Evolutionary conservation across 225 moss, liverwort and hornwort species (phyloP).

Genomic region (Climacium dendroides): DNA sequence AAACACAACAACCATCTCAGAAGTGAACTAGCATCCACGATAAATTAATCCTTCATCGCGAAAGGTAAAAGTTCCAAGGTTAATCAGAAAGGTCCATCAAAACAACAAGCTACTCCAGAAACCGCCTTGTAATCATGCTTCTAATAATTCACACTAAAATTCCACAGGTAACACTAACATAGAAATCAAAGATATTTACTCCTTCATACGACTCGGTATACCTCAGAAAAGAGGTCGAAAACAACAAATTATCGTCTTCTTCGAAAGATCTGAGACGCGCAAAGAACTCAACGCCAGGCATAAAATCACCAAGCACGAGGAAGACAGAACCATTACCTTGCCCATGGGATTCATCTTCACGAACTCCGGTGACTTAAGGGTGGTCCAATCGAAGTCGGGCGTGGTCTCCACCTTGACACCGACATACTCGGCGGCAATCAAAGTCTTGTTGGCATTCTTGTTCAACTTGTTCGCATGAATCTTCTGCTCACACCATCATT

Average conservation of each 20-base stretch:
- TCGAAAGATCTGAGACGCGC: not conserved
- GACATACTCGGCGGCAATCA: slow-evolving; percentile 68
- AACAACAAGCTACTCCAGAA: not conserved
- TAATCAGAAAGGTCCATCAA: not conserved
- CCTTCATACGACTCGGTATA: not conserved
- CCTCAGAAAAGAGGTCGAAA: not conserved
- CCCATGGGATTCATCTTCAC: slow-evolving; percentile 59
- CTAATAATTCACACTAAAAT: not conserved
- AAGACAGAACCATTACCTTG: slow-evolving; percentile 34
- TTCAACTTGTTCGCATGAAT: slow-evolving; percentile 30
- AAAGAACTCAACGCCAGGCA: no score
- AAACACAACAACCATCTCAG: no score
- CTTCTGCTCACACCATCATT: slow-evolving; percentile 16
- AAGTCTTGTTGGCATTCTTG: slow-evolving; percentile 59
- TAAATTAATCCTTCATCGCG: not conserved
- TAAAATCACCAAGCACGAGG: not conserved
- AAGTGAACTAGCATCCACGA: not conserved
- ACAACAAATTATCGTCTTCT: no score
- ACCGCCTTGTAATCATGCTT: no score
- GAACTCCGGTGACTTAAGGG: slow-evolving; percentile 56
- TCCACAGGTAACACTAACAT: no score
- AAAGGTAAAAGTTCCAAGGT: no score
- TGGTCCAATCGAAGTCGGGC: slow-evolving; percentile 38
- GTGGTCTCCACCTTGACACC: slow-evolving; percentile 47
- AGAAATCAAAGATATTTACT: not conserved